Percentiles rank a stretch among this genome's conserved stretches.
Evolutionary conservation across 2,329 filamentous ascomycete species (phyloP).

Genomic region (Phoma sp.): DNA sequence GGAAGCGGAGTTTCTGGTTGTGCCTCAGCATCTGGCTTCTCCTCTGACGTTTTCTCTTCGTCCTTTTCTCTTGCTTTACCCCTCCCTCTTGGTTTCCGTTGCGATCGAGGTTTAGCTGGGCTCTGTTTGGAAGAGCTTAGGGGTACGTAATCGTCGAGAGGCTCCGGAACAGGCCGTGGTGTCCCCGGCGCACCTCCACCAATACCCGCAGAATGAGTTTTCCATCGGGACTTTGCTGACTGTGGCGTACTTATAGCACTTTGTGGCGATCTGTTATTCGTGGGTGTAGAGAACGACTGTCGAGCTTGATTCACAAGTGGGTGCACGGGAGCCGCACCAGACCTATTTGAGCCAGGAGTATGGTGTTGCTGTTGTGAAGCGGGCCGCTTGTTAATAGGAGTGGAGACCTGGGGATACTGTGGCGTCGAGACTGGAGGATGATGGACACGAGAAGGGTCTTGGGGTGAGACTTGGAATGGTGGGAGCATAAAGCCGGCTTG

Average conservation of each 20-base stretch:
- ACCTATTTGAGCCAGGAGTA: conserved; percentile 23
- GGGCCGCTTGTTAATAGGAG: conserved; percentile 28
- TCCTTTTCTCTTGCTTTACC: conserved; percentile 36
- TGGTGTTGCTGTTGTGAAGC: conserved; percentile 13
- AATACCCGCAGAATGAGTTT: conserved; percentile 20
- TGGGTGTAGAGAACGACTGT: conserved; percentile 37
- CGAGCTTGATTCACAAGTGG: conserved; percentile 33
- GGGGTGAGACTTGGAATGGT: conserved; percentile 55
- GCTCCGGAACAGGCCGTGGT: conserved; percentile 32
- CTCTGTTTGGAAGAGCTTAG: conserved; percentile 23
- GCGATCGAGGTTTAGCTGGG: conserved; percentile 30
- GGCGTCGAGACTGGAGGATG: conserved; percentile 37
- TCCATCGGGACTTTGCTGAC: conserved; percentile 43
- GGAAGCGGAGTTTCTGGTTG: conserved; percentile 24
- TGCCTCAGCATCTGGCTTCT: conserved; percentile 19
- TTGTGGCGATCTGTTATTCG: conserved; percentile 29
- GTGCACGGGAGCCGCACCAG: conserved; percentile 29
- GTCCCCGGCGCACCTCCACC: conserved; percentile 21
- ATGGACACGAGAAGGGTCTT: conserved; percentile 49
- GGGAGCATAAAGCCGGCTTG: conserved; percentile 56
- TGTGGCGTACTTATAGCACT: conserved; percentile 35
- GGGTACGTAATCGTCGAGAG: conserved; percentile 37
- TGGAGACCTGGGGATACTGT: conserved; percentile 38
- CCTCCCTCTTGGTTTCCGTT: conserved; percentile 33
- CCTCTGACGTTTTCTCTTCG: conserved; percentile 18